Evolutionary conservation across 306 rosid genomes (phyloP).

Genomic region (Leucaena leucocephala): DNA sequence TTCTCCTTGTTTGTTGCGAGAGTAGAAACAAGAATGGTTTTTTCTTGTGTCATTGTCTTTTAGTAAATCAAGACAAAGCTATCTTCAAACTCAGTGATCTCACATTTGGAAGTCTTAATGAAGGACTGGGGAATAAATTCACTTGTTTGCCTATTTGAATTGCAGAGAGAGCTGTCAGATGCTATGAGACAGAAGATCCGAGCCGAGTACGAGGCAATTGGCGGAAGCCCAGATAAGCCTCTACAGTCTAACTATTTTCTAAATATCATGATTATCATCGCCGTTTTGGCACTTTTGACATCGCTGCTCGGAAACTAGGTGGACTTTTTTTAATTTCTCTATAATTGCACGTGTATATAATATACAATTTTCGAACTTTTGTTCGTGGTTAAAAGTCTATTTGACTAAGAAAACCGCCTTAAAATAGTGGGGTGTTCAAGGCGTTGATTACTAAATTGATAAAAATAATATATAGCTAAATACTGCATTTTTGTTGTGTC

Average conservation of each 20-base stretch:
- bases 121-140: conserved; percentile 83
- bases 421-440: conserved; percentile 6
- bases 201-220: conserved; percentile 81
- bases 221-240: conserved; percentile 98
- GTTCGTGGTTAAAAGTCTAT: conserved; percentile 1
- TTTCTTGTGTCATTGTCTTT: conserved; percentile 67
- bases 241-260: conserved; percentile 83
- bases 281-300: conserved; percentile 85
- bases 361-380: conserved; percentile 26
- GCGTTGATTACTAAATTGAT: conserved; percentile 1
- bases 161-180: conserved; percentile 93
- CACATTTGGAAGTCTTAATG: conserved; percentile 69
- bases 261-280: conserved; percentile 74
- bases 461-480: neutral
- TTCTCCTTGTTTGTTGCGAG: conserved; percentile 79
- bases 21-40: conserved; percentile 70
- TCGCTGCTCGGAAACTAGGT: conserved; percentile 70
- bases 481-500: neutral
- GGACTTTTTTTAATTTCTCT: neutral
- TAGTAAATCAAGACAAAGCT: conserved; percentile 78
- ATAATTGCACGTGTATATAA: conserved; percentile 26
- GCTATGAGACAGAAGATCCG: conserved; percentile 95
- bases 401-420: neutral
- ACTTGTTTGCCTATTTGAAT: conserved; percentile 77
- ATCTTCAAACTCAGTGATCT: conserved; percentile 72